phyloP scores from a whole-genome alignment of 1,139 yeast species.

The Geotrichum reessii region DNA sequence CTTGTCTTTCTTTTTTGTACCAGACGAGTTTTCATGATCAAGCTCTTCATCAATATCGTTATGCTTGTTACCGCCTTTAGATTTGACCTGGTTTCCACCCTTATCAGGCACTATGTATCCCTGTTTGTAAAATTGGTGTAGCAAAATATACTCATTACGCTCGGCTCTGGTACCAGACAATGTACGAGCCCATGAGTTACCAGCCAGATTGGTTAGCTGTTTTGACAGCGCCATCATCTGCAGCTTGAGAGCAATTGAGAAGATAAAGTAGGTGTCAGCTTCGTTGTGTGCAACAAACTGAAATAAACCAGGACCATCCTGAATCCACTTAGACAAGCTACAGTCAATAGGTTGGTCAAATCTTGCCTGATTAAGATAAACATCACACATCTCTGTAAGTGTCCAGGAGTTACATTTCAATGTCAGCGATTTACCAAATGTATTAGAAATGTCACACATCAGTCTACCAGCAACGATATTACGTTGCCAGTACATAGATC shows the following conservation, averaged over 20 bases:
- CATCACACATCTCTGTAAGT: constrained; percentile 80
- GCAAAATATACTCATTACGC: constrained; percentile 84
- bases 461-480: constrained; percentile 82
- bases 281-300: constrained; percentile 70
- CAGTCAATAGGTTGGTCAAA: constrained; percentile 70
- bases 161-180: constrained; percentile 95
- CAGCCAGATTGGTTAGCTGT: constrained; percentile 89
- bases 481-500: constrained; percentile 46
- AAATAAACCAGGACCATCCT: constrained; percentile 60
- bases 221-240: constrained; percentile 87
- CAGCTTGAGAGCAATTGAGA: constrained; percentile 73
- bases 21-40: constrained; percentile 30
- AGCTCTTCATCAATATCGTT: constrained; percentile 28
- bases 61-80: constrained; percentile 23
- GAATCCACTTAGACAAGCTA: constrained; percentile 47
- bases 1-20: constrained; percentile 62
- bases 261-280: constrained; percentile 54
- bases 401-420: constrained; percentile 96
- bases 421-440: constrained; percentile 90
- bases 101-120: constrained; percentile 88
- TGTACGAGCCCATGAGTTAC: constrained; percentile 96
- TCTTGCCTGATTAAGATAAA: constrained; percentile 59
- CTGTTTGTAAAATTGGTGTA: constrained; percentile 83
- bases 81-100: constrained; percentile 29
- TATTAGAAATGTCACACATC: constrained; percentile 88